These are phyloP conservation scores for Brettanomyces custersianus DNA, from an alignment of 805 yeast species.

Conservation along the genomic window DNA sequence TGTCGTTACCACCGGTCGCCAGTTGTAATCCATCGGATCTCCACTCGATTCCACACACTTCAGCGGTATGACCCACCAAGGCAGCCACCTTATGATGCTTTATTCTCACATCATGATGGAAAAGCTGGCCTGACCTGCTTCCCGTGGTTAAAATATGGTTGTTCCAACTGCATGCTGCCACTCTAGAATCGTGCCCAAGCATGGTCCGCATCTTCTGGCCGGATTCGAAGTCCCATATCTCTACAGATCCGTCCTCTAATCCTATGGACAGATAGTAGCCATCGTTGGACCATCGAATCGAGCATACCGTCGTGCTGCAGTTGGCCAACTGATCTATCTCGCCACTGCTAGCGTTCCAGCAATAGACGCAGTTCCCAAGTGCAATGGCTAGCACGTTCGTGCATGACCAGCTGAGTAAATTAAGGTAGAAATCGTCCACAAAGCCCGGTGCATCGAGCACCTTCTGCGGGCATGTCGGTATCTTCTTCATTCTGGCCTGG, in stretches of 20 bases:
- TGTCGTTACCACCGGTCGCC: conserved; percentile 93
- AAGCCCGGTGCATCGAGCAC: conserved; percentile 95
- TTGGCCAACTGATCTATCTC: conserved; percentile 60
- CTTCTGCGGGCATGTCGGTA: conserved; percentile 84
- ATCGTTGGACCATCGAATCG: conserved; percentile 87
- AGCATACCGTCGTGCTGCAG: conserved; percentile 44
- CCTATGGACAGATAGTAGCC: conserved; percentile 83
- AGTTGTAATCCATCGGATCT: conserved; percentile 75
- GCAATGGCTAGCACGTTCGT: conserved; percentile 83
- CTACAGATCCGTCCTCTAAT: conserved; percentile 71
- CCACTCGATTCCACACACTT: conserved; percentile 88
- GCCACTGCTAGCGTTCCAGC: conserved; percentile 88
- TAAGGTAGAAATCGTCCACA: conserved; percentile 85
- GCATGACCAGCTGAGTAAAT: conserved; percentile 80
- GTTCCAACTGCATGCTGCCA: conserved; percentile 81
- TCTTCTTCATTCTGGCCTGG: conserved; percentile 60
- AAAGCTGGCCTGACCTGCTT: conserved; percentile 72
- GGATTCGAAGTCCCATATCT: conserved; percentile 89
- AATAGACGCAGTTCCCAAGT: conserved; percentile 70
- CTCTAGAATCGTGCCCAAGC: conserved; percentile 64
- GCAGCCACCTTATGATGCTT: conserved; percentile 63
- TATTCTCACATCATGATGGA: conserved; percentile 83
- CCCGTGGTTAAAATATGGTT: conserved; percentile 80
- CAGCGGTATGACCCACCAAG: conserved; percentile 67
- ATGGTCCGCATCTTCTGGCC: conserved; percentile 69